Conservation (phyloP, 208 protist genomes). For the Phytomonas sp. region DNA sequence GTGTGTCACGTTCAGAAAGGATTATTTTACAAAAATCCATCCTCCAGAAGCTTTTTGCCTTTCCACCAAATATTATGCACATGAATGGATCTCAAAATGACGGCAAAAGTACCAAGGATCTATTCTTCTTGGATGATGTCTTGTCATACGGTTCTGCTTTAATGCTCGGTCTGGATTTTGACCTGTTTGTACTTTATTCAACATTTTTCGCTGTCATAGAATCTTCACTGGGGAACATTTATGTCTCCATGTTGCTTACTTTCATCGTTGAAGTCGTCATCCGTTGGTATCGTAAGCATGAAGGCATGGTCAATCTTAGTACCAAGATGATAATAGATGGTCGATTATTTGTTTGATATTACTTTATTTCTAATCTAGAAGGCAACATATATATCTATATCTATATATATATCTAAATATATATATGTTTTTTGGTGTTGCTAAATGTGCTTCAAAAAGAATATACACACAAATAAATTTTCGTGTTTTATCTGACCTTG, state of each 20-base stretch:
- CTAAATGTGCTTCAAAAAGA: not conserved
- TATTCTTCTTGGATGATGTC: slow-evolving; percentile 80
- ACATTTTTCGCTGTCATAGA: slow-evolving; percentile 67
- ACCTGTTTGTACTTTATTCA: slow-evolving; percentile 67
- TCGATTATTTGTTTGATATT: slow-evolving; percentile 59
- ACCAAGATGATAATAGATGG: slow-evolving; percentile 76
- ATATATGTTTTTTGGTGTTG: not conserved
- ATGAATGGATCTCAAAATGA: slow-evolving; percentile 70
- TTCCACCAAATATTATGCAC: slow-evolving; percentile 77
- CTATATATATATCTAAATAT: not conserved
- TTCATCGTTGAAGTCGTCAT: slow-evolving; percentile 54
- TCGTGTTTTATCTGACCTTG: not conserved
- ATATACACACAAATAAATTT: not conserved
- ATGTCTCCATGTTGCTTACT: slow-evolving; percentile 43
- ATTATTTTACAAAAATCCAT: slow-evolving; percentile 57
- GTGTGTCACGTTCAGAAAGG: slow-evolving; percentile 52
- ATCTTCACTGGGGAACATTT: slow-evolving; percentile 51
- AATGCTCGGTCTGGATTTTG: slow-evolving; percentile 63
- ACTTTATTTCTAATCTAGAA: not conserved
- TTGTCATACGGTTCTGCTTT: slow-evolving; percentile 52
- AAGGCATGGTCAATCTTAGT: slow-evolving; percentile 65
- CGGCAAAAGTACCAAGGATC: slow-evolving; percentile 53
- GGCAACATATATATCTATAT: slow-evolving; percentile 2
- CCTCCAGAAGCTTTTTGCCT: slow-evolving; percentile 55
- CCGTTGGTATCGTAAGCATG: slow-evolving; percentile 34